phyloP scores from a whole-genome alignment of 495 filamentous ascomycete genomes.

The Sporormia fimetaria region DNA sequence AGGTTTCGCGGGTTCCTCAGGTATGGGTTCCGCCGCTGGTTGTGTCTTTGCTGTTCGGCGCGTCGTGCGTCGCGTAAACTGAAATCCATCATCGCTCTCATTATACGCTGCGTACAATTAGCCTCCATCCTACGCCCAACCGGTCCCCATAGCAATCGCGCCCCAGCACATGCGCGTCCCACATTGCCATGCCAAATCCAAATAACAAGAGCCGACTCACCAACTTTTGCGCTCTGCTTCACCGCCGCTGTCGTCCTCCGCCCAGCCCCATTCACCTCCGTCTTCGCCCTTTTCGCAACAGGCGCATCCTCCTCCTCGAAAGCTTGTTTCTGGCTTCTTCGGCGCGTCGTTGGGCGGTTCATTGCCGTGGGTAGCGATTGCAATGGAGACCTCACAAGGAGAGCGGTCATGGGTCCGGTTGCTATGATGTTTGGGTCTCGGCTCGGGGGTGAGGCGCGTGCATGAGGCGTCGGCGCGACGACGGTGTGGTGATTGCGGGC shows the following conservation, averaged over 20 bases:
- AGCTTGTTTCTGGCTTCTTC: slow-evolving; percentile 26
- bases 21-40: slow-evolving; percentile 29
- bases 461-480: slow-evolving; percentile 9
- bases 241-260: slow-evolving; percentile 21
- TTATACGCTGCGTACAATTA: slow-evolving; percentile 41
- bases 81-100: slow-evolving; percentile 54
- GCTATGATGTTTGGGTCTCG: slow-evolving; percentile 8
- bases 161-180: background rate
- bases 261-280: slow-evolving; percentile 16
- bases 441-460: slow-evolving; percentile 15
- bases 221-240: slow-evolving; percentile 17
- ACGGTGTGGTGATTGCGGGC: background rate
- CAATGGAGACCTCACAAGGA: slow-evolving; percentile 30
- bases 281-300: slow-evolving; percentile 17
- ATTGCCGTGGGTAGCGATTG: slow-evolving; percentile 28
- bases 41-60: slow-evolving; percentile 36
- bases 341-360: slow-evolving; percentile 27
- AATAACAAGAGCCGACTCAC: slow-evolving; percentile 15
- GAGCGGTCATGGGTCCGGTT: slow-evolving; percentile 28
- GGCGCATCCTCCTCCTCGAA: slow-evolving; percentile 29
- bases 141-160: background rate
- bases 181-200: slow-evolving; percentile 4
- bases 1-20: slow-evolving; percentile 22
- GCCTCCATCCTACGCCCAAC: background rate
- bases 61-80: slow-evolving; percentile 44